These are phyloP conservation scores for Holtermanniella nyarrowii DNA, from an alignment of 768 basidiomycete genomes.

Conservation along the genomic window DNA sequence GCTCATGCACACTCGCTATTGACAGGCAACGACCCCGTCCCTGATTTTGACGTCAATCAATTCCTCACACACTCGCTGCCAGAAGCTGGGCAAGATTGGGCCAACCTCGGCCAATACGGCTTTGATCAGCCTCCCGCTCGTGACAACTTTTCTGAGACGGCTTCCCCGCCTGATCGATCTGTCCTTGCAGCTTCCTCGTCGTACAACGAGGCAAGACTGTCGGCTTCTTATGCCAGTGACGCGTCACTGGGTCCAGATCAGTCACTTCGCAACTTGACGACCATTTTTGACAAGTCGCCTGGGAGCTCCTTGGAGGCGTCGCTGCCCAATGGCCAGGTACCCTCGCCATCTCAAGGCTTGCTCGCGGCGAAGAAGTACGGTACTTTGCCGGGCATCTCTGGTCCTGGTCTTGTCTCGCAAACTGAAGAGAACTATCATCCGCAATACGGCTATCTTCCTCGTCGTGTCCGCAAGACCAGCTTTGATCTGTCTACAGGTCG, in stretches of 20 bases:
- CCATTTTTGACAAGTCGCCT: not conserved
- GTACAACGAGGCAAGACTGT: not conserved
- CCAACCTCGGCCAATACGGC: not conserved
- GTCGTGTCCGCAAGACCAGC: slow-evolving; percentile 83
- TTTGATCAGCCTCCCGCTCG: slow-evolving; percentile 44
- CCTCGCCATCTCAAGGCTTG: slow-evolving; percentile 1
- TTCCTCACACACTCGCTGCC: not conserved
- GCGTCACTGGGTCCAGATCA: slow-evolving; percentile 20
- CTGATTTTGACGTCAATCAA: not conserved
- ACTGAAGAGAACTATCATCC: slow-evolving; percentile 39
- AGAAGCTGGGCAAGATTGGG: not conserved
- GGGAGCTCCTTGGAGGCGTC: slow-evolving; percentile 25
- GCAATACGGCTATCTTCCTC: slow-evolving; percentile 51
- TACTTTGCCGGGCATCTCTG: slow-evolving; percentile 31
- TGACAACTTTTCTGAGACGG: not conserved
- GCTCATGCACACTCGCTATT: slow-evolving; percentile 41
- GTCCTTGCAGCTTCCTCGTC: not conserved
- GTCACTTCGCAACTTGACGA: not conserved
- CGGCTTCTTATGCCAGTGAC: not conserved
- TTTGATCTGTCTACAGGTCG: slow-evolving; percentile 95
- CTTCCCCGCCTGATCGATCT: not conserved
- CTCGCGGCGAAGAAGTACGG: not conserved
- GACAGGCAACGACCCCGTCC: slow-evolving; percentile 12
- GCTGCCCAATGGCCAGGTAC: slow-evolving; percentile 4
- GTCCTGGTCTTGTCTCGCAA: slow-evolving; percentile 32